A percentile compares a stretch with the other conserved stretches of the same genome.
These are phyloP conservation scores for Alternaria solani DNA, from an alignment of 2,329 filamentous ascomycete species.

Conservation along the genomic window DNA sequence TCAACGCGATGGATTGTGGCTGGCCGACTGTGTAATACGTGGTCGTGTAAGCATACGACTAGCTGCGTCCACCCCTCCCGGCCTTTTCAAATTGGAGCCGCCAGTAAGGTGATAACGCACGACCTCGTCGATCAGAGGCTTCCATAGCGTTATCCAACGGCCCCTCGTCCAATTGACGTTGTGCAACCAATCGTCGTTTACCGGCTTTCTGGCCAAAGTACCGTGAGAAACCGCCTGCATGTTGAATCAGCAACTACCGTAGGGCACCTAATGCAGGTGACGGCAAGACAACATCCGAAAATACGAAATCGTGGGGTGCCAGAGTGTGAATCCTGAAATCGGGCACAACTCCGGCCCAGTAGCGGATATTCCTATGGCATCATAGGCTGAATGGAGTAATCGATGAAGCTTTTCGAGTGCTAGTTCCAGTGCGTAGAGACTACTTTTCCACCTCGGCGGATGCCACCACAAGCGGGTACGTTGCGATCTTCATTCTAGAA, in stretches of 20 bases:
- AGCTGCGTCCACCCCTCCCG: slow-evolving; percentile 7
- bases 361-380: slow-evolving; percentile 1
- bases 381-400: slow-evolving; percentile 2
- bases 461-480: slow-evolving; percentile 10
- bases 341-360: background rate
- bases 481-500: background rate
- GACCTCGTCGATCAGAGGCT: background rate
- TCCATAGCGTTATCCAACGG: slow-evolving; percentile 8
- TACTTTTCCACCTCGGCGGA: slow-evolving; percentile 2
- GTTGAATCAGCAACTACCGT: background rate
- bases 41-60: background rate
- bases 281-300: slow-evolving; percentile 8
- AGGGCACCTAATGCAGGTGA: background rate
- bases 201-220: background rate
- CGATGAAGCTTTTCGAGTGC: background rate
- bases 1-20: background rate
- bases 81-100: slow-evolving; percentile 4
- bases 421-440: background rate
- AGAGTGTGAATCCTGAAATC: background rate
- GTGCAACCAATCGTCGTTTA: slow-evolving; percentile 15
- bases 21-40: background rate
- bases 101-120: background rate
- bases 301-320: background rate
- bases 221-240: background rate
- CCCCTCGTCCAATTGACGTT: slow-evolving; percentile 9